Percentiles rank a stretch among this genome's conserved stretches.
These are phyloP conservation scores for Aureoboletus auriporus DNA, from an alignment of 768 basidiomycete species.

Conservation along the genomic window DNA sequence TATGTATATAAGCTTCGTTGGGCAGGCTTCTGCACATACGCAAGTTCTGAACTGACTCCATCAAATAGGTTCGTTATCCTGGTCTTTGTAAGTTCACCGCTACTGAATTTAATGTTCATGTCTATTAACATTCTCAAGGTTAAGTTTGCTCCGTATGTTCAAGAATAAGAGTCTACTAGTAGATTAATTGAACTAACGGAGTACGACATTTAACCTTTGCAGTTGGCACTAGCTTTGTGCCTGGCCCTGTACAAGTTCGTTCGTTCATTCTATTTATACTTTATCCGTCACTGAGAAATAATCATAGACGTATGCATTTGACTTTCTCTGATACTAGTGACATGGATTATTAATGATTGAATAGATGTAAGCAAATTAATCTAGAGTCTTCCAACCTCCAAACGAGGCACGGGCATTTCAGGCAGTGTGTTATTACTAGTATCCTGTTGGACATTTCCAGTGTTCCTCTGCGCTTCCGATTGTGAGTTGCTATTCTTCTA, in stretches of 20 bases:
- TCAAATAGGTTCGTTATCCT: conserved; percentile 11
- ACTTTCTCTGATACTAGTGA: too few species aligned
- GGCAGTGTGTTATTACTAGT: not conserved
- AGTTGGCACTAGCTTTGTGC: conserved; percentile 5
- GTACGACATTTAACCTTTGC: not conserved
- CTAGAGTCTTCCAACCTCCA: too few species aligned
- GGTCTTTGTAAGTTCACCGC: conserved; percentile 6
- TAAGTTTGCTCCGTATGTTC: conserved; percentile 4
- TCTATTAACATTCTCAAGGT: not conserved
- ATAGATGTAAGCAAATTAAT: conserved; percentile 9
- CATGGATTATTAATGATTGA: not conserved
- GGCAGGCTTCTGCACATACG: not conserved
- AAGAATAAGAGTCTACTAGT: too few species aligned
- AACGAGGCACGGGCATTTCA: not conserved
- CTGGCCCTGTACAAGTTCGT: conserved; percentile 7
- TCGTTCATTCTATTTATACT: not conserved
- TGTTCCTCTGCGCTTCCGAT: conserved; percentile 14
- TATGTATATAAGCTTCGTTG: not conserved
- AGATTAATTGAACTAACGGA: not conserved
- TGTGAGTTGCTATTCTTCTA: conserved; percentile 2
- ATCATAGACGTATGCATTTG: conserved; percentile 5
- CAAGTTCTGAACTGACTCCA: not conserved
- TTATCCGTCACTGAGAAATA: not conserved
- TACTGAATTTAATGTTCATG: not conserved
- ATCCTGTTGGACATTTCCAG: conserved; percentile 5